These are phyloP conservation scores for Debaryomycetaceae sp. DNA, from an alignment of 1,139 yeast species.

Conservation along the genomic window DNA sequence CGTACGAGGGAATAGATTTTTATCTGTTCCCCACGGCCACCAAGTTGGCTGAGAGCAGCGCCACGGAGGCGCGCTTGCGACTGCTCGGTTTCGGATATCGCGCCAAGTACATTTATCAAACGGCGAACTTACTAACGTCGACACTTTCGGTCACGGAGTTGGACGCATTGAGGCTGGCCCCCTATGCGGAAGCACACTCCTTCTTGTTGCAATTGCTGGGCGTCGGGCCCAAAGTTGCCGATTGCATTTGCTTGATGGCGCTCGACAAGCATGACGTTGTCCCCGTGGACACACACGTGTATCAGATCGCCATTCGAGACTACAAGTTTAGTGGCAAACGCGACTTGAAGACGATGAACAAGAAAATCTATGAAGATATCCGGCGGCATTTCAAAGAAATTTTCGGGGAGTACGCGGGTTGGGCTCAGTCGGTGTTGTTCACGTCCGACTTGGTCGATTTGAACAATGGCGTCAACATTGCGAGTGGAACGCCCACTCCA, in stretches of 20 bases:
- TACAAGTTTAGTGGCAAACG: conserved; percentile 55
- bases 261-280: conserved; percentile 83
- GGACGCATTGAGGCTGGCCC: conserved; percentile 32
- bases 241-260: conserved; percentile 85
- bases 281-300: conserved; percentile 97
- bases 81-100: conserved; percentile 84
- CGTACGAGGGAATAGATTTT: conserved; percentile 53
- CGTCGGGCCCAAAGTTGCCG: conserved; percentile 98
- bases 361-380: conserved; percentile 58
- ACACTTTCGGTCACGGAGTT: conserved; percentile 24
- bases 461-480: conserved; percentile 49
- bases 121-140: conserved; percentile 48
- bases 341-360: conserved; percentile 47
- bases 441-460: conserved; percentile 73
- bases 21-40: conserved; percentile 74
- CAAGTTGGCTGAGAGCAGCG: conserved; percentile 30
- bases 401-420: conserved; percentile 94
- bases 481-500: neutral
- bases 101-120: conserved; percentile 79
- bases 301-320: conserved; percentile 82
- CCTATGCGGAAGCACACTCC: conserved; percentile 59
- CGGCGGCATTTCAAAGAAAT: conserved; percentile 56
- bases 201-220: conserved; percentile 70
- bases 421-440: conserved; percentile 94
- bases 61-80: conserved; percentile 43